phyloP scores from a whole-genome alignment of 441 rosid species.

The Corymbia calophylla region DNA sequence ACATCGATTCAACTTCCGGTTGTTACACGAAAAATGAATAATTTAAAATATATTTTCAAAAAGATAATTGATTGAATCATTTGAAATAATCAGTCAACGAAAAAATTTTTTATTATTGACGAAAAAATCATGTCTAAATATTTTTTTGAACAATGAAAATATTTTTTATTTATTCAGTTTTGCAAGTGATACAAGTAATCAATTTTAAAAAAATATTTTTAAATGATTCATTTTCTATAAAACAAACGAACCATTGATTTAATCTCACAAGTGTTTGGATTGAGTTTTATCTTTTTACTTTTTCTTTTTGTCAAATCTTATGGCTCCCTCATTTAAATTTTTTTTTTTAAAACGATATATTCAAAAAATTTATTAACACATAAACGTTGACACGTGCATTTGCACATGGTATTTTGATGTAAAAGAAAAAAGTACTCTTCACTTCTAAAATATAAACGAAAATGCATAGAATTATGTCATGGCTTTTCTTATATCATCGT shows the following conservation, averaged over 20 bases:
- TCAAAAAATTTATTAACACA: not conserved
- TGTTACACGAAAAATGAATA: no score
- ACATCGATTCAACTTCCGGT: not conserved
- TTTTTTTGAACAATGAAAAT: not conserved
- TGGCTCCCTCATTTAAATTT: not conserved
- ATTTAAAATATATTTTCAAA: not conserved
- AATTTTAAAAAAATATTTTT: no score
- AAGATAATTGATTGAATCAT: not conserved
- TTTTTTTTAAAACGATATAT: not conserved
- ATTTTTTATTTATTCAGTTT: no score
- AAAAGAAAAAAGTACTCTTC: not conserved
- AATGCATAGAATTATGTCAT: not conserved
- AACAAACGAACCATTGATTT: not conserved
- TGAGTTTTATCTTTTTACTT: not conserved
- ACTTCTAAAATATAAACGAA: not conserved
- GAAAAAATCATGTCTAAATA: no score
- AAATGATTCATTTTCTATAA: no score
- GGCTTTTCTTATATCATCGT: not conserved
- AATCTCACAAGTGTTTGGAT: not conserved
- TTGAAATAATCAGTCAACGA: no score
- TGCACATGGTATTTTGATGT: not conserved
- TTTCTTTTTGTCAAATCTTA: not conserved
- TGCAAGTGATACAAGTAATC: no score
- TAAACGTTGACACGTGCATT: not conserved
- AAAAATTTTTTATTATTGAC: no score